phyloP scores from a whole-genome alignment of 768 basidiomycete genomes.

The Hericium rajendrae region DNA sequence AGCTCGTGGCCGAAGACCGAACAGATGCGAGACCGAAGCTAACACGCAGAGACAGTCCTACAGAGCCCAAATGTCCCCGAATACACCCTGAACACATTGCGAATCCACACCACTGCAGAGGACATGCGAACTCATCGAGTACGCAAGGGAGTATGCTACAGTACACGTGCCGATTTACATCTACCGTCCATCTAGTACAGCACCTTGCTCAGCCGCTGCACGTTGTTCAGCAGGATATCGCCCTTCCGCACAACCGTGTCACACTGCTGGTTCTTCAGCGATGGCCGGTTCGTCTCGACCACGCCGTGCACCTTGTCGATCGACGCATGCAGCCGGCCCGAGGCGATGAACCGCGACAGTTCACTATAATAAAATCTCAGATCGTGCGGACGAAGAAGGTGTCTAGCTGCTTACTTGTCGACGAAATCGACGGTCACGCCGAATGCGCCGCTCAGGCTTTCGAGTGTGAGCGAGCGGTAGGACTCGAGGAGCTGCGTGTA shows the following conservation, averaged over 20 bases:
- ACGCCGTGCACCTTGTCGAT: slow-evolving; percentile 95
- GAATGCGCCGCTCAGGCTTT: slow-evolving; percentile 78
- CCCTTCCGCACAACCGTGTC: slow-evolving; percentile 92
- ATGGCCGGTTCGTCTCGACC: slow-evolving; percentile 80
- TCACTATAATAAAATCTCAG: slow-evolving; percentile 42
- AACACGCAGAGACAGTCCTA: too few species aligned
- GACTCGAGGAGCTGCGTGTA: slow-evolving; percentile 88
- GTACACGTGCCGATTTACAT: too few species aligned
- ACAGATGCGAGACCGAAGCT: too few species aligned
- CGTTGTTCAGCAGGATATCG: slow-evolving; percentile 77
- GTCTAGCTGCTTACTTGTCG: slow-evolving; percentile 76
- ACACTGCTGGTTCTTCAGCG: slow-evolving; percentile 77
- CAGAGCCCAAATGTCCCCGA: too few species aligned
- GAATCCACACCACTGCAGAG: too few species aligned
- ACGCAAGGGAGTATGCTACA: too few species aligned
- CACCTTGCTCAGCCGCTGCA: slow-evolving; percentile 88
- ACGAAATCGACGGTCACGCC: slow-evolving; percentile 85
- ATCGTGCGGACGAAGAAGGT: background rate
- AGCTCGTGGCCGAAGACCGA: too few species aligned
- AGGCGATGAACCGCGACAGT: slow-evolving; percentile 84
- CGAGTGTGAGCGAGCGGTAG: slow-evolving; percentile 82
- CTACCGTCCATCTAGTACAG: slow-evolving; percentile 31
- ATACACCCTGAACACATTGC: too few species aligned
- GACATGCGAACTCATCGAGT: too few species aligned
- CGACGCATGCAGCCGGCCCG: slow-evolving; percentile 71